A percentile compares a stretch with the other conserved stretches of the same genome.
Conservation (phyloP, 805 yeast genomes). For the Jamesozyma piceae region DNA sequence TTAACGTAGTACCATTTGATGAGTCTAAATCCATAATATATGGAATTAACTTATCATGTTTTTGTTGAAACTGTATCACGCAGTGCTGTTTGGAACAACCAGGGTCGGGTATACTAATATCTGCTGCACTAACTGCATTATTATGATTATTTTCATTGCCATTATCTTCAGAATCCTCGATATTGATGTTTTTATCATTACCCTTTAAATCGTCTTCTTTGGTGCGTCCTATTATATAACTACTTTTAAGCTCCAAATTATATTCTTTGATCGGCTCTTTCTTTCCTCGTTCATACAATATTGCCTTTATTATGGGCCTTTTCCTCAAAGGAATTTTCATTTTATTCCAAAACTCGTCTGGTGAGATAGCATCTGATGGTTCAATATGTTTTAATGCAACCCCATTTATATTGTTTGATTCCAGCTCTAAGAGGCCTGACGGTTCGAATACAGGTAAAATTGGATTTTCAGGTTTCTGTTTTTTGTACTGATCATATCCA, state of each 20-base stretch:
- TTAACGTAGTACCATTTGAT: constrained; percentile 39
- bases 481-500: not conserved
- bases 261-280: constrained; percentile 18
- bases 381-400: constrained; percentile 32
- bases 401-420: constrained; percentile 31
- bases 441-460: constrained; percentile 30
- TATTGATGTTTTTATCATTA: not conserved
- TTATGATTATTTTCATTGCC: too few relatives aligned
- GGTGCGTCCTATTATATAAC: constrained; percentile 33
- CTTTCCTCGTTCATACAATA: constrained; percentile 25
- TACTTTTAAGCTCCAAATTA: constrained; percentile 22
- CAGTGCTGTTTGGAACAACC: constrained; percentile 42
- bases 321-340: constrained; percentile 12
- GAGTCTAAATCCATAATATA: constrained; percentile 41
- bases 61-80: constrained; percentile 37
- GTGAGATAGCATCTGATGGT: constrained; percentile 29
- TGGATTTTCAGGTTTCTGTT: constrained; percentile 1
- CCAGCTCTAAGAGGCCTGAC: constrained; percentile 37
- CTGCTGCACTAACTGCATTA: constrained; percentile 27
- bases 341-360: constrained; percentile 15
- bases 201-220: constrained; percentile 4
- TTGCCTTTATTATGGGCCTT: constrained; percentile 22
- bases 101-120: constrained; percentile 30
- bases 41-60: constrained; percentile 20
- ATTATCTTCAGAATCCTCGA: constrained; percentile 1